Conservation (phyloP, 495 filamentous ascomycete species). For the Recurvomyces mirabilis region DNA sequence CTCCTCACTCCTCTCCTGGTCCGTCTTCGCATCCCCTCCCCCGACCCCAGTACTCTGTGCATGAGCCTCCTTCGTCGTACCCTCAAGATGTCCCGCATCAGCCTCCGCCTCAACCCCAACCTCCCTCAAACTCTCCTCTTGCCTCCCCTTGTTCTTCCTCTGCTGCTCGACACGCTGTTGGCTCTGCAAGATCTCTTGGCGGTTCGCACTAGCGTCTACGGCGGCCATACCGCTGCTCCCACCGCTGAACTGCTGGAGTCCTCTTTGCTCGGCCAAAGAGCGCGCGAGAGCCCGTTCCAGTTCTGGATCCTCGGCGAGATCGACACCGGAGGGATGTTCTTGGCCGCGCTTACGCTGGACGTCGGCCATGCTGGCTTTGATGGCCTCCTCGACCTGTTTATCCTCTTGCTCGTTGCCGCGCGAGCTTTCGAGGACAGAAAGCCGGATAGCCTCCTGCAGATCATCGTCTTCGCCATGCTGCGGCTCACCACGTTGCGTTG, state of each 20-base stretch:
- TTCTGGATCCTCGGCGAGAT: conserved; percentile 26
- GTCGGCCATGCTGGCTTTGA: conserved; percentile 54
- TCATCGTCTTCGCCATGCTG: conserved; percentile 34
- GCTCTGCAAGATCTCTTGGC: too few species aligned
- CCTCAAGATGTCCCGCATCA: conserved; percentile 8
- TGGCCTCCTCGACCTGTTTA: conserved; percentile 52
- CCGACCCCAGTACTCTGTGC: background rate
- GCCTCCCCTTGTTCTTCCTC: background rate
- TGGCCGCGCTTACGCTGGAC: conserved; percentile 31
- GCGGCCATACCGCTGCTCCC: conserved; percentile 28
- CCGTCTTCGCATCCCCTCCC: conserved; percentile 26
- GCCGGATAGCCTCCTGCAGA: conserved; percentile 57
- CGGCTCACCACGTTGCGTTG: background rate
- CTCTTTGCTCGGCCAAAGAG: conserved; percentile 40
- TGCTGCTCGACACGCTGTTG: too few species aligned
- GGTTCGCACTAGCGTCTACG: too few species aligned
- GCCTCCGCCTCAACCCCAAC: conserved; percentile 3
- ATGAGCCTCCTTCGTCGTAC: conserved; percentile 31
- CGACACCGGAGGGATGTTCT: conserved; percentile 22
- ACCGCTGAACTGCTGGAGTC: conserved; percentile 3
- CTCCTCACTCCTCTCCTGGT: conserved; percentile 47
- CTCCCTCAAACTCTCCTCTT: conserved; percentile 4
- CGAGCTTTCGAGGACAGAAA: conserved; percentile 57
- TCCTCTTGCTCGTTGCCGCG: conserved; percentile 56
- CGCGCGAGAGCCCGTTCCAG: conserved; percentile 48